A percentile compares a stretch with the other conserved stretches of the same genome.
Conservation (phyloP, 2,329 filamentous ascomycete species). For the Intubia oerlemansii region DNA sequence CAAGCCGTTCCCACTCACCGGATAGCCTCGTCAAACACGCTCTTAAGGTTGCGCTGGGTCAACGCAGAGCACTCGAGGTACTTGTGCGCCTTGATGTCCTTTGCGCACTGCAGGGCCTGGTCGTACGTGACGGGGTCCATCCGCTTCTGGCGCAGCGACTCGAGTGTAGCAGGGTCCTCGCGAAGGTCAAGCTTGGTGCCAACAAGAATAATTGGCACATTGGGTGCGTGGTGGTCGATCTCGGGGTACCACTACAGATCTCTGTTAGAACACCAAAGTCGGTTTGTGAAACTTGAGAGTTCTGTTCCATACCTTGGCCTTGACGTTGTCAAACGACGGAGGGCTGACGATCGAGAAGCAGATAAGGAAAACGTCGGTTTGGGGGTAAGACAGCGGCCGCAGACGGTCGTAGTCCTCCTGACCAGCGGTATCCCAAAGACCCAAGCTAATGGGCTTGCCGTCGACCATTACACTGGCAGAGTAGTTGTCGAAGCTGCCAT, state of each 20-base stretch:
- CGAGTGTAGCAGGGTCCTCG: constrained; percentile 66
- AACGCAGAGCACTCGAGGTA: constrained; percentile 96
- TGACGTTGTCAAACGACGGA: constrained; percentile 96
- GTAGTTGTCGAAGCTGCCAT: constrained; percentile 82
- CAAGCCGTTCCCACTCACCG: too few relatives aligned
- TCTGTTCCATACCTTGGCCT: constrained; percentile 84
- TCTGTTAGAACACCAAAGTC: too few relatives aligned
- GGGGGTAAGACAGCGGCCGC: constrained; percentile 86
- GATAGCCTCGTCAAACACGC: constrained; percentile 96
- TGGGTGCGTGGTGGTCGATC: constrained; percentile 89
- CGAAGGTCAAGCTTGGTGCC: constrained; percentile 92
- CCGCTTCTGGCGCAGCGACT: constrained; percentile 70
- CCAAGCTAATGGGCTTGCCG: constrained; percentile 89
- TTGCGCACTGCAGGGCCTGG: constrained; percentile 69
- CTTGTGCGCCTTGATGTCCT: constrained; percentile 90
- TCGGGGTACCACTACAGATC: constrained; percentile 71
- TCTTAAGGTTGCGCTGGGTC: constrained; percentile 93
- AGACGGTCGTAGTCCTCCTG: constrained; percentile 97
- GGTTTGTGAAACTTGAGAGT: too few relatives aligned
- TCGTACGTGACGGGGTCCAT: constrained; percentile 97
- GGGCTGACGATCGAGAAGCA: constrained; percentile 98
- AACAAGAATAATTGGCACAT: constrained; percentile 89
- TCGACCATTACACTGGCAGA: constrained; percentile 98
- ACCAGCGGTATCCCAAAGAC: constrained; percentile 94
- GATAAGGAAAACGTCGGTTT: constrained; percentile 96